phyloP scores from a whole-genome alignment of 495 filamentous ascomycete genomes.

The Penicillium paradoxum region DNA sequence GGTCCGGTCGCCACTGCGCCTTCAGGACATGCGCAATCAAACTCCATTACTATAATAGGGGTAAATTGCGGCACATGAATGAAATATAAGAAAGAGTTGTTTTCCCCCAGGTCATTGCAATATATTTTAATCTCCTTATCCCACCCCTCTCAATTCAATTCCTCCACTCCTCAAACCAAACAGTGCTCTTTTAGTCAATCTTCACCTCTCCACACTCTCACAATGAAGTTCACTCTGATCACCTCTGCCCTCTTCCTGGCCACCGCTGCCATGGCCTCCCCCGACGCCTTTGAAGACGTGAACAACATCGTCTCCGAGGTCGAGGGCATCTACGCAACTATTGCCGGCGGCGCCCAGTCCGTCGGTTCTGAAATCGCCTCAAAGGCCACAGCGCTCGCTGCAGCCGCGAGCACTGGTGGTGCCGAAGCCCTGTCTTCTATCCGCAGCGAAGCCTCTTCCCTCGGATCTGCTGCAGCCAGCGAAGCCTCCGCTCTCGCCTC shows the following conservation, averaged over 20 bases:
- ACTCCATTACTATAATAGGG: conserved; percentile 15
- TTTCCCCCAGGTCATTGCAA: conserved; percentile 5
- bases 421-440: conserved; percentile 8
- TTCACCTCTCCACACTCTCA: conserved; percentile 1
- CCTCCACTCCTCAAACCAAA: neutral
- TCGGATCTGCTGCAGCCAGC: conserved; percentile 14
- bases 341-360: conserved; percentile 1
- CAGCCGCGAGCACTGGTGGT: conserved; percentile 9
- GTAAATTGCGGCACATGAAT: neutral
- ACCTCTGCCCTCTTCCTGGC: conserved; percentile 24
- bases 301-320: conserved; percentile 16
- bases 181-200: neutral
- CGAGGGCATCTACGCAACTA: conserved; percentile 2
- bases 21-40: neutral
- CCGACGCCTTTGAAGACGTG: conserved; percentile 9
- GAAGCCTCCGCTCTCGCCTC: conserved; percentile 3
- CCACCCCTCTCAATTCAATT: neutral
- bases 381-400: conserved; percentile 6
- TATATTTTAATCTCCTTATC: neutral
- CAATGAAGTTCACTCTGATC: conserved; percentile 29
- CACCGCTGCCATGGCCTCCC: conserved; percentile 16
- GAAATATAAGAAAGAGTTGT: conserved; percentile 1
- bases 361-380: conserved; percentile 3
- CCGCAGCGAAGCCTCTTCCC: conserved; percentile 15
- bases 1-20: conserved; percentile 13